Evolutionary conservation across 2,329 filamentous ascomycete species (phyloP), one percentile per base, ranked within the genome.

Genomic region (Zymoseptoria crescenta): DNA sequence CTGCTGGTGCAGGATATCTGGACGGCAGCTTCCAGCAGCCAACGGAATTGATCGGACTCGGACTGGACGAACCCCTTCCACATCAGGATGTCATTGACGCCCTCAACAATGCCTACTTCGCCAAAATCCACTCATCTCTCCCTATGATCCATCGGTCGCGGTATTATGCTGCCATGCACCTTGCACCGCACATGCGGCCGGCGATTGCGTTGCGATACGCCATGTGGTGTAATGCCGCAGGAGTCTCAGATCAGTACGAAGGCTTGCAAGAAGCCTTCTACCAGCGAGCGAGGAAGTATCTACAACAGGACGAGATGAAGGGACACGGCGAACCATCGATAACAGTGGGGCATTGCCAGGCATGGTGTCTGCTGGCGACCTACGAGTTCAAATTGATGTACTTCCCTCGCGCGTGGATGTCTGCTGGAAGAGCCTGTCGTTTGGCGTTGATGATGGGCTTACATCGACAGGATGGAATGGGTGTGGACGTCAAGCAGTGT

Each of bases 331-430:
- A 97, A 73, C 82, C 86, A 65, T 88, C 95, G 72, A 88, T 96
- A 65, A 93, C 88, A 1, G 80, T 96, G 29, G 87, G 87, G 16
- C 90, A 96, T 73, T 89, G 87, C 55, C 94, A 99, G 73, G 85
- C 89, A 1, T 95, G 95, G 81, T 79, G 86, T 27, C 77, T 97
- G 20, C 80, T 95, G 53, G 84, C 86, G 5, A 85, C 83, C 0
- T 96, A 96, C 68, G 94, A 99, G 73, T 97, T 96, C 79, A 96
- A 93, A 76, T 88, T 89, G 82, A 96, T 97, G 89, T 95, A 91
- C 73, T 97, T 97, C 67, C 93, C 94, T 1, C 81, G 94, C 65
- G 94, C 94, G 0, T 97, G 94, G 94, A 85, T 96, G 77, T 96
- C 89, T 66, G 87, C 89, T 2, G 94, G 93, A 21, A 82, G 89